phyloP scores from a whole-genome alignment of 2,329 filamentous ascomycete genomes.

The Didymella arachidicola region DNA sequence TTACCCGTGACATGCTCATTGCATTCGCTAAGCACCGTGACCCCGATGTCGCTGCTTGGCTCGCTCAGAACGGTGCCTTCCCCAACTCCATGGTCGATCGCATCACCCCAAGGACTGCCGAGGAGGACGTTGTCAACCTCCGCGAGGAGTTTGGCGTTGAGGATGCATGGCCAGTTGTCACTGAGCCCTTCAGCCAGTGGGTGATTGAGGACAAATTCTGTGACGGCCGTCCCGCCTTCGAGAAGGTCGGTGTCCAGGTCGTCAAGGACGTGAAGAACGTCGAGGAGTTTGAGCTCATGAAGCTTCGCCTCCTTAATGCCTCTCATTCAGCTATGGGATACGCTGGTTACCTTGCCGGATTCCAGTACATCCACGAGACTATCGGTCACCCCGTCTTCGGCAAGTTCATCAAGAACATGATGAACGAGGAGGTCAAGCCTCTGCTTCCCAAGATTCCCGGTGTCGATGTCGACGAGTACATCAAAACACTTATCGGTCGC shows the following conservation, averaged over 20 bases:
- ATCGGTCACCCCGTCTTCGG: slow-evolving; percentile 34
- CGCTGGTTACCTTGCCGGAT: slow-evolving; percentile 36
- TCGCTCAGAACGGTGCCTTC: slow-evolving; percentile 40
- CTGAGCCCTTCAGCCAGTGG: slow-evolving; percentile 42
- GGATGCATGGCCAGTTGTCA: slow-evolving; percentile 41
- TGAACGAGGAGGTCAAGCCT: slow-evolving; percentile 42
- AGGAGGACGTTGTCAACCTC: slow-evolving; percentile 32
- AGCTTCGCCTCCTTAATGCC: slow-evolving; percentile 40
- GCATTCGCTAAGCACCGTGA: slow-evolving; percentile 35
- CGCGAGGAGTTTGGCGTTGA: slow-evolving; percentile 36
- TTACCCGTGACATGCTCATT: slow-evolving; percentile 39
- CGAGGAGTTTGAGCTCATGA: slow-evolving; percentile 41
- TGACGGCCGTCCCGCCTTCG: slow-evolving; percentile 39
- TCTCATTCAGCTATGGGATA: slow-evolving; percentile 41
- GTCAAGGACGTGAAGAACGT: slow-evolving; percentile 38
- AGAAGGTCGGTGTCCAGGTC: slow-evolving; percentile 42
- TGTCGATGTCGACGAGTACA: slow-evolving; percentile 39
- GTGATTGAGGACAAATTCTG: slow-evolving; percentile 42
- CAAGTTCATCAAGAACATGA: slow-evolving; percentile 41
- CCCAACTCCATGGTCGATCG: slow-evolving; percentile 45
- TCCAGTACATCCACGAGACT: slow-evolving; percentile 41
- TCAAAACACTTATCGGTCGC: slow-evolving; percentile 35
- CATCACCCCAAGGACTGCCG: slow-evolving; percentile 39
- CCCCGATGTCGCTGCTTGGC: slow-evolving; percentile 37
- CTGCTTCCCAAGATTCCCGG: slow-evolving; percentile 39